Evolutionary conservation across 2,329 filamentous ascomycete species (phyloP).

Genomic region (Epichloe coenophiala): DNA sequence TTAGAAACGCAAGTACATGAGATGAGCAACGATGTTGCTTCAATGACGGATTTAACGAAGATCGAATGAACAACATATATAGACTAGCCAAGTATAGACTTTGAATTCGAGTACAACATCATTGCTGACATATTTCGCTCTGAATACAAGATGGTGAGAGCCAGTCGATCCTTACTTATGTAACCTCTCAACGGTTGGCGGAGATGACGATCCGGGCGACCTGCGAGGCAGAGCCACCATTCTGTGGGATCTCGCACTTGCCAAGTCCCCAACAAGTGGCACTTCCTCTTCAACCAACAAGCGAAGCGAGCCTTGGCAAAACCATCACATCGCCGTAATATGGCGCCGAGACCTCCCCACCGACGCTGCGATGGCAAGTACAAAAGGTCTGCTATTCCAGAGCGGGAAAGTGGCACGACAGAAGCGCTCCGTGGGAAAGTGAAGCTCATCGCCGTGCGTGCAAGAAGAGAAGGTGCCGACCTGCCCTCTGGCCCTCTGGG

Average conservation of each 20-base stretch:
- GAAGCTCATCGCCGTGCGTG: neutral
- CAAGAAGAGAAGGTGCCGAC: neutral
- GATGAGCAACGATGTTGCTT: neutral
- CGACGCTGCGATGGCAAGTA: neutral
- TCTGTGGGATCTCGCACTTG: neutral
- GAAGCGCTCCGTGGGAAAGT: neutral
- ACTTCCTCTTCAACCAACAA: neutral
- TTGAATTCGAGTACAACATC: neutral
- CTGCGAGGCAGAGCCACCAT: neutral
- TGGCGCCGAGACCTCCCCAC: neutral
- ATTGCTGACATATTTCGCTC: no score
- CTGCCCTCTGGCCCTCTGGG: neutral
- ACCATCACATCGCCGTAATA: neutral
- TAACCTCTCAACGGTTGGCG: neutral
- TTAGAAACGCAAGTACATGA: neutral
- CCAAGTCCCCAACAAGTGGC: neutral
- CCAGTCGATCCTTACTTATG: no score
- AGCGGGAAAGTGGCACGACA: neutral
- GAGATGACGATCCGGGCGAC: neutral
- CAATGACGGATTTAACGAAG: neutral
- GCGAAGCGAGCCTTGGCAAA: neutral
- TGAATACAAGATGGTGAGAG: no score
- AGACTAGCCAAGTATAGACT: neutral
- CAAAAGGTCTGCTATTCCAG: neutral
- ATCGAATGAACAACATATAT: neutral